Percentiles rank a stretch among this genome's conserved stretches.
phyloP scores from a whole-genome alignment of 768 basidiomycete species.

The Fomitopsis serialis region DNA sequence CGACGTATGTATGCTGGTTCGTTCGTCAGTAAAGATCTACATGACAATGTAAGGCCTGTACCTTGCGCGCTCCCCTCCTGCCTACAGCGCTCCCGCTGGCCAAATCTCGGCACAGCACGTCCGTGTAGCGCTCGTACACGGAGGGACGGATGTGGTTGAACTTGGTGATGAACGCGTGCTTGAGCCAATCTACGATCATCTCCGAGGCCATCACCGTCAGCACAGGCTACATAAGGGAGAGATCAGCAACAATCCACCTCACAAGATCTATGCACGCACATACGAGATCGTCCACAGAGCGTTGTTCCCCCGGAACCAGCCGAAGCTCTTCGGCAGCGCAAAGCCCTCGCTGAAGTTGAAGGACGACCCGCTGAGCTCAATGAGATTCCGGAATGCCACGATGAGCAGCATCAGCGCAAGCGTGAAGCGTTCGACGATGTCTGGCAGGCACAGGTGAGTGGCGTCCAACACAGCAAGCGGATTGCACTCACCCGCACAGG shows the following conservation, averaged over 20 bases:
- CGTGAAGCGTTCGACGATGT: slow-evolving; percentile 97
- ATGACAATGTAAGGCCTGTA: slow-evolving; percentile 19
- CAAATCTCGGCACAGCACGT: slow-evolving; percentile 92
- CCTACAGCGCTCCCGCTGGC: slow-evolving; percentile 72
- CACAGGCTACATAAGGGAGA: slow-evolving; percentile 83
- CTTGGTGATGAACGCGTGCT: slow-evolving; percentile 99
- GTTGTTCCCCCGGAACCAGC: slow-evolving; percentile 77
- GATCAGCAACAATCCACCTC: background rate
- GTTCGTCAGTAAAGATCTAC: background rate
- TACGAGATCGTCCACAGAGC: slow-evolving; percentile 87
- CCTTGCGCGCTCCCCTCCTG: slow-evolving; percentile 66
- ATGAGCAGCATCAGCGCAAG: slow-evolving; percentile 85
- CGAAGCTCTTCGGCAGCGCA: slow-evolving; percentile 76
- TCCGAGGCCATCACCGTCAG: slow-evolving; percentile 88
- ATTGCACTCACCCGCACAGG: slow-evolving; percentile 73
- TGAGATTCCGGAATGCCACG: slow-evolving; percentile 91
- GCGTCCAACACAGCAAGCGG: background rate
- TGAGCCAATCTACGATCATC: slow-evolving; percentile 96
- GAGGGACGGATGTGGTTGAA: slow-evolving; percentile 97
- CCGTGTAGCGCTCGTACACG: slow-evolving; percentile 92
- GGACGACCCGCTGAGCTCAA: slow-evolving; percentile 89
- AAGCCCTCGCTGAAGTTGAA: slow-evolving; percentile 71
- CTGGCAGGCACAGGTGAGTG: slow-evolving; percentile 31
- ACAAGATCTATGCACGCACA: slow-evolving; percentile 41
- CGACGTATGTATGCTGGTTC: slow-evolving; percentile 81